phyloP scores from a whole-genome alignment of 2,329 filamentous ascomycete species.

The Clonostachys byssicola region DNA sequence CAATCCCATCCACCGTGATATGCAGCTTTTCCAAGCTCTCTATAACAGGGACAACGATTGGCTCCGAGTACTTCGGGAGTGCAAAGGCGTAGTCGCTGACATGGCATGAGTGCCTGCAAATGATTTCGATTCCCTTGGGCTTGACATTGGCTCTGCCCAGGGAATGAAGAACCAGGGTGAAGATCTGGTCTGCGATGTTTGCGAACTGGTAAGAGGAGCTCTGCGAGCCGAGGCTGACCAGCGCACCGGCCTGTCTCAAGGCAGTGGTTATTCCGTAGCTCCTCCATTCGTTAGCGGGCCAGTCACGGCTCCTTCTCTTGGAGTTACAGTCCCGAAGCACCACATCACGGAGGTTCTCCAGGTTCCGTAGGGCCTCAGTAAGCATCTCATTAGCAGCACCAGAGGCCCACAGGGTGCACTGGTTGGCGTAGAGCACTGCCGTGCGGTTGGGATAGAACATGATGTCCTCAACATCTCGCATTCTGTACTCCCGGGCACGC shows the following conservation, averaged over 20 bases:
- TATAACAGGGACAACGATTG: conserved; percentile 33
- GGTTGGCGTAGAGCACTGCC: not conserved
- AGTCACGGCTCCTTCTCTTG: conserved; percentile 41
- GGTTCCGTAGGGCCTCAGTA: conserved; percentile 46
- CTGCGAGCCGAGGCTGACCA: conserved; percentile 10
- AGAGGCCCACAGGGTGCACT: conserved; percentile 14
- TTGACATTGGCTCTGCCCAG: conserved; percentile 30
- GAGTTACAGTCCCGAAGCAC: conserved; percentile 58
- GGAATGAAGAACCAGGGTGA: conserved; percentile 33
- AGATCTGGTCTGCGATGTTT: conserved; percentile 10
- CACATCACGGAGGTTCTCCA: conserved; percentile 50
- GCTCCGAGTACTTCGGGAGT: conserved; percentile 27
- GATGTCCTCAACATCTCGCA: no score
- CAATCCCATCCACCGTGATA: conserved; percentile 3
- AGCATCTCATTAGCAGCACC: conserved; percentile 50
- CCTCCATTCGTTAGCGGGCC: conserved; percentile 32
- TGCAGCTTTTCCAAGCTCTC: conserved; percentile 37
- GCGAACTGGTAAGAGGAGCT: conserved; percentile 13
- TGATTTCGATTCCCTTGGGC: conserved; percentile 40
- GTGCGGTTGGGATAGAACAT: not conserved
- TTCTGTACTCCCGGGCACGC: not conserved
- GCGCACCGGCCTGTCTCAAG: not conserved
- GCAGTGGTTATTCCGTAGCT: conserved; percentile 46
- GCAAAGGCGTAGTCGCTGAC: conserved; percentile 21
- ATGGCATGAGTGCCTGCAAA: conserved; percentile 25